Conservation (phyloP, 805 yeast species). For the Clavispora asparagi region DNA sequence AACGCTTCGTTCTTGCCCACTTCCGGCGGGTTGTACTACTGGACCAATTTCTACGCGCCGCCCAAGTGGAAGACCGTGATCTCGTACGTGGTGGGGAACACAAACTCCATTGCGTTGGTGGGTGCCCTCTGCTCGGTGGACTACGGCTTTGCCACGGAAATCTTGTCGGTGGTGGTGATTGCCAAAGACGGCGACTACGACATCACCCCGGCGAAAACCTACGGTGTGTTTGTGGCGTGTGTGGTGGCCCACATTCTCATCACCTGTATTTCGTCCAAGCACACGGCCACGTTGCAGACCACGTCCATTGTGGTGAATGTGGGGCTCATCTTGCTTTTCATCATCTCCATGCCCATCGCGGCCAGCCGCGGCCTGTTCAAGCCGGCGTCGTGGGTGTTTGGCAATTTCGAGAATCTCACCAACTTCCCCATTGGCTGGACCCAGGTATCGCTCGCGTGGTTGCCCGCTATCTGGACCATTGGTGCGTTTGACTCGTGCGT, state of each 20-base stretch:
- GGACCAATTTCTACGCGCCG: conserved; percentile 67
- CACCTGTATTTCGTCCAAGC: conserved; percentile 53
- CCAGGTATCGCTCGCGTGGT: conserved; percentile 39
- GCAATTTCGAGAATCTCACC: conserved; percentile 44
- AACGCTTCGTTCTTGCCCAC: conserved; percentile 69
- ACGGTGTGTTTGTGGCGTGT: conserved; percentile 65
- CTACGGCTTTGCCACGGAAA: conserved; percentile 61
- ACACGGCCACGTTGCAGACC: conserved; percentile 55
- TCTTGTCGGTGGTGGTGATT: conserved; percentile 54
- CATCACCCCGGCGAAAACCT: conserved; percentile 48
- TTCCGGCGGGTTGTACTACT: conserved; percentile 66
- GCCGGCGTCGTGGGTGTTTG: conserved; percentile 51
- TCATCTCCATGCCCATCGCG: conserved; percentile 65
- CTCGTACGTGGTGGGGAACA: conserved; percentile 51
- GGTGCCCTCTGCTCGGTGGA: conserved; percentile 65
- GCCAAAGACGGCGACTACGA: conserved; percentile 50
- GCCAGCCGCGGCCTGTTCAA: conserved; percentile 36
- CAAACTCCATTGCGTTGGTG: conserved; percentile 62
- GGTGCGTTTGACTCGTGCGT: conserved; percentile 70
- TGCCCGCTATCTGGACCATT: conserved; percentile 73
- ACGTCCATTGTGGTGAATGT: conserved; percentile 53
- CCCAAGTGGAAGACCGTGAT: conserved; percentile 17
- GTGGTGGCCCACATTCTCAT: conserved; percentile 46
- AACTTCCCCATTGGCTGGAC: conserved; percentile 61
- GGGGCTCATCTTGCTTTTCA: conserved; percentile 45